Conservation (phyloP, 306 rosid genomes). For the Citrullus amarus region DNA sequence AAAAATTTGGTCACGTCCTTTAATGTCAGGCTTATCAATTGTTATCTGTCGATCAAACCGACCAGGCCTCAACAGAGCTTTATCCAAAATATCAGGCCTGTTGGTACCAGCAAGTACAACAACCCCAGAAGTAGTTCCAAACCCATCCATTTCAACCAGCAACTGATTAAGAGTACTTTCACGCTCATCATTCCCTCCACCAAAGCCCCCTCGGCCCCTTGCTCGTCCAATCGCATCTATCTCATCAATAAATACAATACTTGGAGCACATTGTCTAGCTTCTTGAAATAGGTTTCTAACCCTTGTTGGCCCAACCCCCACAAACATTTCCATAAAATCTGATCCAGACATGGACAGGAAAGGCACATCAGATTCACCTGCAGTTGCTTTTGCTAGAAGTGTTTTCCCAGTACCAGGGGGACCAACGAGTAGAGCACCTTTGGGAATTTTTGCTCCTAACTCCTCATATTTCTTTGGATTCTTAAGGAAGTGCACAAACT, state of each 20-base stretch:
- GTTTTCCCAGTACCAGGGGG: slow-evolving; percentile 99
- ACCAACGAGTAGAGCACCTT: slow-evolving; percentile 88
- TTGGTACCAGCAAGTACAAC: slow-evolving; percentile 96
- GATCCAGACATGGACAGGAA: slow-evolving; percentile 87
- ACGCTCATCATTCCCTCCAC: slow-evolving; percentile 87
- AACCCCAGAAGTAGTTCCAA: slow-evolving; percentile 85
- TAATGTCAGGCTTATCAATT: slow-evolving; percentile 79
- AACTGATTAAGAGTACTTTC: slow-evolving; percentile 91
- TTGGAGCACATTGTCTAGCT: slow-evolving; percentile 90
- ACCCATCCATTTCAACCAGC: slow-evolving; percentile 97
- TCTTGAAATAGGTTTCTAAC: slow-evolving; percentile 89
- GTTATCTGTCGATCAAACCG: slow-evolving; percentile 76
- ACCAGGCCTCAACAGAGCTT: slow-evolving; percentile 88
- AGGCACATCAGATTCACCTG: slow-evolving; percentile 94
- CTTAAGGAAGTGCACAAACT: slow-evolving; percentile 91
- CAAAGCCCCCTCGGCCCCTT: slow-evolving; percentile 82
- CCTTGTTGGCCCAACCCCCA: slow-evolving; percentile 92
- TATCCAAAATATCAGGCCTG: slow-evolving; percentile 90
- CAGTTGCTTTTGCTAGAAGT: slow-evolving; percentile 93
- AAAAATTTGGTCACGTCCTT: slow-evolving; percentile 84
- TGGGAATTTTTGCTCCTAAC: slow-evolving; percentile 88
- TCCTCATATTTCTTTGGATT: slow-evolving; percentile 89
- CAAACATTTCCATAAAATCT: slow-evolving; percentile 91
- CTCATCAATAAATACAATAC: slow-evolving; percentile 89
- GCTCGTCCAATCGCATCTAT: slow-evolving; percentile 96